Evolutionary conservation across 2,329 filamentous ascomycete genomes (phyloP), one percentile per base, ranked within the genome.

Genomic region (Immersiporthe knoxdaviesiana): DNA sequence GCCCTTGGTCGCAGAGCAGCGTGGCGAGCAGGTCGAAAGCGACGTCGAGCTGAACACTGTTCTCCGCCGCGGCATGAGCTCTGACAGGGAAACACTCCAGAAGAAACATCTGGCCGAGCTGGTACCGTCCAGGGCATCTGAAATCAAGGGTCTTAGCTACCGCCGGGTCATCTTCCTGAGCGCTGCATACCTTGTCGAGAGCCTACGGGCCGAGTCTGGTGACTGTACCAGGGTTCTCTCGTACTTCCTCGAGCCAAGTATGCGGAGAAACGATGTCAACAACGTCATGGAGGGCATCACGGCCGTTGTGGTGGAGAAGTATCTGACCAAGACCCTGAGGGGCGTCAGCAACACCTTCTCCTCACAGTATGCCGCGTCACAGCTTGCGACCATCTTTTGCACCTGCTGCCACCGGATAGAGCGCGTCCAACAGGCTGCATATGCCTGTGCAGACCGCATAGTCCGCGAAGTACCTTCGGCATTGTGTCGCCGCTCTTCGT

Each of bases 31-130:
- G 76, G 87, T 96, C 12, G 96, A 99, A 79, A 97, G 94, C 77
- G 96, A 98, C 73, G 95, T 99, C 67, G 96, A 99, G 76, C 87
- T 99, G 54, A 98, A 99, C 76, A 97, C 94, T 0, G 92, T 98
- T 24, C 84, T 99, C 64, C 90, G 95, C 70, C 89, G 96, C 71
- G 95, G 94, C 24, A 92, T 93, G 83, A 93, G 89, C 72, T 88
- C 90, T 7, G 92, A 95, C 39, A 89, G 94, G 71, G 90, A 93
- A 67, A 81, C 89, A 1, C 87, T 91, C 72, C 94, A 97, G 77
- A 97, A 97, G 82, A 92, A 90, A 75, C 86, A 89, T 10, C 85
- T 99, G 30, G 84, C 86, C 4, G 87, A 88, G 71, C 86, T 96
- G 60, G 84, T 99, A 37, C 93, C 95, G 0, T 85, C 87, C 7